phyloP scores from a whole-genome alignment of 441 rosid genomes.

The Gossypium trilobum region DNA sequence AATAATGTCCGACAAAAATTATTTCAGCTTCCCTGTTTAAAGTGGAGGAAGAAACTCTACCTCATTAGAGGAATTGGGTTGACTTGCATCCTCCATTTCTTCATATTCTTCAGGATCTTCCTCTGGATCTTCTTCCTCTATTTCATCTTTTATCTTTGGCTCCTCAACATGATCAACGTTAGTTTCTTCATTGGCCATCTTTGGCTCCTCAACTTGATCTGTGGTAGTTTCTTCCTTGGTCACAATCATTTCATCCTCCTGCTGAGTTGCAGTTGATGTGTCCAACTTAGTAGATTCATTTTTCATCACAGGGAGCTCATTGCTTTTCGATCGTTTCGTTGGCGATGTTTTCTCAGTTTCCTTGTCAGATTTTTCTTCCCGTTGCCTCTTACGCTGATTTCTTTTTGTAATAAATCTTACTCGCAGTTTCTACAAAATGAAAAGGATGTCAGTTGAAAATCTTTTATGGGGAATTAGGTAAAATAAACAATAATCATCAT shows the following conservation, averaged over 20 bases:
- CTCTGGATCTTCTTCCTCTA: conserved; percentile 59
- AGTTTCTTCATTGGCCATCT: neutral
- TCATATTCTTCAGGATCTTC: conserved; percentile 75
- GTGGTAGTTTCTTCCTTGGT: conserved; percentile 26
- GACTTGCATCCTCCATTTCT: conserved; percentile 48
- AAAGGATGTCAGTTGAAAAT: conserved; percentile 12
- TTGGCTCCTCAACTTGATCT: conserved; percentile 27
- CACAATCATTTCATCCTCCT: conserved; percentile 33
- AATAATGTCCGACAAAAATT: neutral
- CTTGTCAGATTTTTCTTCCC: conserved; percentile 44
- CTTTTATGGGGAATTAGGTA: conserved; percentile 12
- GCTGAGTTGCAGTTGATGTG: conserved; percentile 24
- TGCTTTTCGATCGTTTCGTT: conserved; percentile 48
- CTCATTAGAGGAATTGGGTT: conserved; percentile 38
- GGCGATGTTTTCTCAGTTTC: conserved; percentile 36
- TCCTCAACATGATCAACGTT: conserved; percentile 26
- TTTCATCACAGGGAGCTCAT: conserved; percentile 44
- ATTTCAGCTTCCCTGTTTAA: neutral
- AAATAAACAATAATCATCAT: conserved; percentile 7
- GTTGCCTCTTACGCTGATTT: conserved; percentile 70
- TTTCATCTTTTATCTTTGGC: conserved; percentile 26
- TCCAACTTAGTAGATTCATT: conserved; percentile 30
- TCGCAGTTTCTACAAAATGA: conserved; percentile 50
- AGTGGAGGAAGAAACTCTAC: conserved; percentile 26
- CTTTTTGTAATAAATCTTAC: conserved; percentile 54